Conservation (phyloP, 176 grass and related monocot genomes). For the Phoenix roebelenii region DNA sequence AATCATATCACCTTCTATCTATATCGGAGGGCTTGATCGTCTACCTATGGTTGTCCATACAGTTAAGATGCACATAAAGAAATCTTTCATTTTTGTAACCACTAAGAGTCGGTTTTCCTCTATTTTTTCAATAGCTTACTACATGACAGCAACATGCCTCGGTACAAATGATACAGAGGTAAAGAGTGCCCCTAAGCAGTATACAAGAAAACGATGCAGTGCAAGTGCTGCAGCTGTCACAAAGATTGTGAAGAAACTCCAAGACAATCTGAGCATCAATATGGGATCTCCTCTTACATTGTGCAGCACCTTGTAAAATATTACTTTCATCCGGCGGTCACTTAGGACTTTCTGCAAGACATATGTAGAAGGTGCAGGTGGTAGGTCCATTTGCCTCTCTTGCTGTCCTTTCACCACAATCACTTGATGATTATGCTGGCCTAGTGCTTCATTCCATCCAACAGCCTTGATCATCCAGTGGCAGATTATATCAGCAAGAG, state of each 20-base stretch:
- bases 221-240: conserved; percentile 24
- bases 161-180: conserved; percentile 7
- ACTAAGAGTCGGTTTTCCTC: too few relatives aligned
- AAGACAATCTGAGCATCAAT: conserved; percentile 35
- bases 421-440: neutral
- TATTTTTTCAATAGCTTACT: too few relatives aligned
- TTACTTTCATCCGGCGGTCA: conserved; percentile 52
- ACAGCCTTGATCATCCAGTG: conserved; percentile 39
- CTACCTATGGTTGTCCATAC: too few relatives aligned
- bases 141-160: neutral
- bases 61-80: too few relatives aligned
- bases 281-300: conserved; percentile 35
- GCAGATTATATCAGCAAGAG: conserved; percentile 33
- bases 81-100: too few relatives aligned
- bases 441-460: conserved; percentile 4
- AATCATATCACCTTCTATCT: too few relatives aligned
- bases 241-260: conserved; percentile 19
- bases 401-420: neutral
- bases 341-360: conserved; percentile 16
- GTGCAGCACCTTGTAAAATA: conserved; percentile 47
- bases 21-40: too few relatives aligned
- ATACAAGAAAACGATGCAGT: conserved; percentile 31
- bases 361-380: conserved; percentile 5
- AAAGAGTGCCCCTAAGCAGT: conserved; percentile 25
- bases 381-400: neutral